Evolutionary conservation across 2,329 filamentous ascomycete genomes (phyloP), one percentile per base, ranked within the genome.

Genomic region (Periconia sp.): DNA sequence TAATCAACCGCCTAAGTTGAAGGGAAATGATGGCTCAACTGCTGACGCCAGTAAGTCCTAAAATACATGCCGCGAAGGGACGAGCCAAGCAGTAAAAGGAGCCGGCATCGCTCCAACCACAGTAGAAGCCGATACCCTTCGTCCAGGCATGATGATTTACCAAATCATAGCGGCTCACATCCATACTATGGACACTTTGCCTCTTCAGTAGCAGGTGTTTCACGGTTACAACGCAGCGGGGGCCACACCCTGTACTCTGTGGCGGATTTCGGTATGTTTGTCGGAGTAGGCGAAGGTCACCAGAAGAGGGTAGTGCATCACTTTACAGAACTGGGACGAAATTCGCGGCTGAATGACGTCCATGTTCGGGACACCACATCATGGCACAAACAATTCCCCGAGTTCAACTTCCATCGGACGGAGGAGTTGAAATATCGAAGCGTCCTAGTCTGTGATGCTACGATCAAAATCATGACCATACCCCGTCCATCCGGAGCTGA

Each of bases 381-480:
- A 3, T 73, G 76, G 63, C 56, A 61, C 19, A 64, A 66, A 14
- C 62, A 69, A 10, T 76, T 69, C 45, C 67, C 63, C 8, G 68
- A 71, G 31, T 64, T 72, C 6, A 58, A 57, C 3, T 69, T 71
- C 45, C 59, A 68, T 11, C 49, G 60, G 2, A 59, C 57, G 3
- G 63, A 66, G 6, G 54, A 61, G 1, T 63, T 54, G 30, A 62
- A 62, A 30, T 48, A 60, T 23, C 62, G 71, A 44, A 73, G 73
- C 20, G 63, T 78, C 3, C 47, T 79, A 2, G 62, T 76, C 9
- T 76, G 75, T 20, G 72, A 78, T 52, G 74, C 74, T 1, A 74
- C 73, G 0, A 67, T 78, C 47, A 74, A 75, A 14, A 63, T 78
- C 30, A 73, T 76, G 54, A 71, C 67, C 0, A 68, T 71, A n/a